These are phyloP conservation scores for Posidonia australis DNA, from an alignment of 106 monocot genomes.

Conservation along the genomic window DNA sequence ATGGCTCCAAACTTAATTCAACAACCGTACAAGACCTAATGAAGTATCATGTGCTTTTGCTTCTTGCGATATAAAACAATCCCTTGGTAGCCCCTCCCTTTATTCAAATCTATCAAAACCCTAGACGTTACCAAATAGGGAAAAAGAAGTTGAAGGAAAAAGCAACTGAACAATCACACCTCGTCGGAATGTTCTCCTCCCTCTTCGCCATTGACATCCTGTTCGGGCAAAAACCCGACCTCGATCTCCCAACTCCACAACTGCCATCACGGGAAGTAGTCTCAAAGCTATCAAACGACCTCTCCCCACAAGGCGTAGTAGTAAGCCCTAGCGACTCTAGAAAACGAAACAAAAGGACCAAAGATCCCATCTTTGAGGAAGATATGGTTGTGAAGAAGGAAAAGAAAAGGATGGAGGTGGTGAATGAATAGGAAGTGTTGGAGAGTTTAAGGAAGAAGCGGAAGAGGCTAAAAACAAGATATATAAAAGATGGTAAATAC, in stretches of 20 bases:
- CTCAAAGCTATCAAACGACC: no score
- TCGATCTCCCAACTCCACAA: not conserved
- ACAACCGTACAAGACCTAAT: no score
- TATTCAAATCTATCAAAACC: not conserved
- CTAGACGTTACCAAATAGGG: constrained; percentile 2
- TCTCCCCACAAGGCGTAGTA: not conserved
- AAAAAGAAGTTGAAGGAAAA: constrained; percentile 26
- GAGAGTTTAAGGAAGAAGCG: constrained; percentile 38
- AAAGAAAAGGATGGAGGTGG: constrained; percentile 14
- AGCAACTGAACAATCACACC: not conserved
- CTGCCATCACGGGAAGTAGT: not conserved
- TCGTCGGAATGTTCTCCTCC: constrained; percentile 21
- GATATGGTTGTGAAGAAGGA: constrained; percentile 12
- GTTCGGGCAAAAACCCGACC: constrained; percentile 63
- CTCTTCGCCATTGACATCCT: constrained; percentile 84
- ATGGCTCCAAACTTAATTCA: no score
- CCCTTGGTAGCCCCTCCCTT: no score
- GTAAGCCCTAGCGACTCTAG: not conserved
- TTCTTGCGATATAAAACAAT: no score
- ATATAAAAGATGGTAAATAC: no score
- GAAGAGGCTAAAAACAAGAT: no score
- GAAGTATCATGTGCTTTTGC: no score
- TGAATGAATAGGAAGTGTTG: not conserved
- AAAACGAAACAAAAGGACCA: constrained; percentile 16
- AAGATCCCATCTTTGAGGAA: not conserved